These are phyloP conservation scores for Candida xiaguanensis DNA, from an alignment of 805 yeast species.

Conservation along the genomic window DNA sequence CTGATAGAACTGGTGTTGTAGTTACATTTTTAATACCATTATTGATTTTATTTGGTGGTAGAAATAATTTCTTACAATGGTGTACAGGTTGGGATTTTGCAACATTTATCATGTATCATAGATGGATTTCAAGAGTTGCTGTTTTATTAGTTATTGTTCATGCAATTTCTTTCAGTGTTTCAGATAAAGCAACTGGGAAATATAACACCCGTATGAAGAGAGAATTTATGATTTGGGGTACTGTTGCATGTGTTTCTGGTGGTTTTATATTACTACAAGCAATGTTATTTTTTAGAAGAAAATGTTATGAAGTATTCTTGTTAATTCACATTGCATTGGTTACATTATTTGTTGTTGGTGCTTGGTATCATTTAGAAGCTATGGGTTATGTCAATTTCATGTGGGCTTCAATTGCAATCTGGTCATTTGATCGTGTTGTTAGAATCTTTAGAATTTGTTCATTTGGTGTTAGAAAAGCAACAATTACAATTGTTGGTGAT, in stretches of 20 bases:
- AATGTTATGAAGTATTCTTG: constrained; percentile 50
- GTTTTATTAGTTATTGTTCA: constrained; percentile 44
- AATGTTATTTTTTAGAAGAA: constrained; percentile 50
- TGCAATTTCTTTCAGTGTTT: constrained; percentile 17
- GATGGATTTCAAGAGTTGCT: constrained; percentile 52
- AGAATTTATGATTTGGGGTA: constrained; percentile 25
- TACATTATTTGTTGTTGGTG: constrained; percentile 45
- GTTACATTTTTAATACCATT: constrained; percentile 54
- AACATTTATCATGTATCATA: constrained; percentile 56
- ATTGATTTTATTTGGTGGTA: constrained; percentile 60
- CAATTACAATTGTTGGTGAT: constrained; percentile 26
- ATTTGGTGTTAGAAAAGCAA: constrained; percentile 35
- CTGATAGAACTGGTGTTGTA: constrained; percentile 54
- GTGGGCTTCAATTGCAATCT: constrained; percentile 31
- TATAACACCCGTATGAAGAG: constrained; percentile 13
- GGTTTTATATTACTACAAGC: constrained; percentile 51
- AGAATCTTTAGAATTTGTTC: constrained; percentile 23
- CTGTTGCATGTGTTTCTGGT: constrained; percentile 27
- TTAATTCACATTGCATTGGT: constrained; percentile 31
- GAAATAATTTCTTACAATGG: constrained; percentile 64
- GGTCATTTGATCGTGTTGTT: constrained; percentile 33
- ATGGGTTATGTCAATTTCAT: constrained; percentile 23
- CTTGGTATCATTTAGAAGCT: constrained; percentile 50
- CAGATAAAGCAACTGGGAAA: constrained; percentile 11
- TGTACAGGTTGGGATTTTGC: constrained; percentile 53